Evolutionary conservation across 2,329 filamentous ascomycete genomes (phyloP).

Genomic region (Diplodia seriata): DNA sequence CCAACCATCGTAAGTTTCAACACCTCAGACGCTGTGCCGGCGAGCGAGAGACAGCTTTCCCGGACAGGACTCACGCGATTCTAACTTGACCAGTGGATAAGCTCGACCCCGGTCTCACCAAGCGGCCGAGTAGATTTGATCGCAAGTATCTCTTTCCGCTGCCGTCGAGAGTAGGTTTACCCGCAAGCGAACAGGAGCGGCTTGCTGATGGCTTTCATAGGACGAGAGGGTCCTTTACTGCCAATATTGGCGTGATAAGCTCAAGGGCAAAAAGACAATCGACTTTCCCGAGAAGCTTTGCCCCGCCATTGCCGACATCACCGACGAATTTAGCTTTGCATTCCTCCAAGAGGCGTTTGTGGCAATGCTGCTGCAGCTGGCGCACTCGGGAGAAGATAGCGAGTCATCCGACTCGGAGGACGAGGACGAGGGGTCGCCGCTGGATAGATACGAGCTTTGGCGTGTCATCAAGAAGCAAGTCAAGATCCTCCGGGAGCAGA

Average conservation of each 20-base stretch:
- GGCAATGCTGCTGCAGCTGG: constrained; percentile 49
- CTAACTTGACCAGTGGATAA: constrained; percentile 60
- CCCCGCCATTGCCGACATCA: constrained; percentile 50
- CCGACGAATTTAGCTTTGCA: constrained; percentile 53
- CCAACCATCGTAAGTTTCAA: constrained; percentile 56
- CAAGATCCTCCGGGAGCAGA: constrained; percentile 65
- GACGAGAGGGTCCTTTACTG: constrained; percentile 66
- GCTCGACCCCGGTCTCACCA: constrained; percentile 68
- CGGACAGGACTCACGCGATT: too few species aligned
- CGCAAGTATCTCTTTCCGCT: constrained; percentile 67
- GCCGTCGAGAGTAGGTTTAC: constrained; percentile 48
- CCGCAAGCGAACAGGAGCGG: background rate
- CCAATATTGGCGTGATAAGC: constrained; percentile 67
- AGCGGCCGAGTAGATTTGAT: constrained; percentile 56
- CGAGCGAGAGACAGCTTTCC: too few species aligned
- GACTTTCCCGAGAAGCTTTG: constrained; percentile 53
- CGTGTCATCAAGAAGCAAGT: constrained; percentile 69
- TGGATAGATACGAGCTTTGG: constrained; percentile 65
- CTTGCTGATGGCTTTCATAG: constrained; percentile 38
- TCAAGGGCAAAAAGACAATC: constrained; percentile 61
- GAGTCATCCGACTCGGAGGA: constrained; percentile 19
- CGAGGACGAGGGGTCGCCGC: constrained; percentile 52
- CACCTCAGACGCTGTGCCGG: background rate
- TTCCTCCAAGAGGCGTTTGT: constrained; percentile 57
- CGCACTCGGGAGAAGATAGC: constrained; percentile 41